Evolutionary conservation across 805 yeast genomes (phyloP), one percentile per base, ranked within the genome.

Genomic region (Metschnikowia similis): DNA sequence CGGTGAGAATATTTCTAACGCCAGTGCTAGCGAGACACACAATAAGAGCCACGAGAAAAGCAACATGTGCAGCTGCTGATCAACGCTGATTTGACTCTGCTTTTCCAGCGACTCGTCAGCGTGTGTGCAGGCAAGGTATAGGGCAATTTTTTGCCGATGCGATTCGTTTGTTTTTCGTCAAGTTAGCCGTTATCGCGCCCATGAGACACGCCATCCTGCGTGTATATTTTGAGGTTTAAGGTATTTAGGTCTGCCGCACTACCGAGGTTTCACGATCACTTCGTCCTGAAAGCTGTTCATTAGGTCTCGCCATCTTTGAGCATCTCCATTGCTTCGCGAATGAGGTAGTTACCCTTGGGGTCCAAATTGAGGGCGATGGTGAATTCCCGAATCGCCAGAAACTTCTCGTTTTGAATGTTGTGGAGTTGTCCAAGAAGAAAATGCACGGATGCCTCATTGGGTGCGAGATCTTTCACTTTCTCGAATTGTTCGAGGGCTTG

Each of bases 391-490:
- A 92, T 79, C 1, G 99, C 98, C 55, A 79, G 83, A 57, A 80
- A 82, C 58, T 83, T 85, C 53, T 87, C 82, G 29, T 84, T 84
- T 55, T 85, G 81, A 30, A 85, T 79, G 58, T 84, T 87, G 75
- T 90, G 89, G 48, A 91, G 75, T 61, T 89, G 89, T 9, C 97
- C 99, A 41, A 94, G 72, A 38, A 91, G 70, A 66, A 87, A 89
- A 66, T 92, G 98, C 28, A 92, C 96, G 47, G 89, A 84, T 0
- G 97, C 96, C 64, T 92, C 98, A 65, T 92, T 96, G 0, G 99
- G 97, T 0, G 96, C 96, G 48, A 89, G 68, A 28, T 81, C 79
- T 55, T 80, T 81, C 48, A 94, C 76, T 42, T 76, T 74, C 60
- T 87, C 90, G 62, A 94, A 87, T 62, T 83, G 87, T 35, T 75